Evolutionary conservation across 2,329 filamentous ascomycete species (phyloP), one percentile per base, ranked within the genome.

Genomic region (Hypoxylon sp.): DNA sequence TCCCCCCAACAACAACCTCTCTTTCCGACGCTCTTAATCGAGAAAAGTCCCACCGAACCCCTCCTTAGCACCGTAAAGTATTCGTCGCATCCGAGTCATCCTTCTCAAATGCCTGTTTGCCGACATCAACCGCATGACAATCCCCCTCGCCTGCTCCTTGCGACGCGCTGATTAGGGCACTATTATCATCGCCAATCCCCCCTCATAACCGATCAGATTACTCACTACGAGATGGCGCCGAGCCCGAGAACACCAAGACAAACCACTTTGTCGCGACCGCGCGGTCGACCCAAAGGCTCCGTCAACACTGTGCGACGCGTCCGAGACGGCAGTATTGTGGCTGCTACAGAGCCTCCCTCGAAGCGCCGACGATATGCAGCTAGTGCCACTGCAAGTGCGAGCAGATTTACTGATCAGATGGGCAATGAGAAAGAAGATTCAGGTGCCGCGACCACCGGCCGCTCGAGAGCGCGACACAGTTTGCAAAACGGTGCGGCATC

Each of bases 371-470:
- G 88, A 78, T 97, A 97, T 80, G 87, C 96, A 49, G 93, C 95
- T 32, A 93, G 93, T 49, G 93, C 93, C 2, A 91, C 93, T 61
- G 93, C 93, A 38, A 93, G 93, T 46, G 93, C 93, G 61, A 93
- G 93, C 18, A 85, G 93, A 75, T 97, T 93, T 77, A 83, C 96
- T 33, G 92, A 96, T 71, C 84, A 90, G 59, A 87, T 93, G 61
- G 86, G 86, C 53, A 81, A 85, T 64, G 87, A 91, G 68, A 86
- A 84, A 42, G 84, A 84, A 42, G 83, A 84, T 73, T 78, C 76
- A 77, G 80, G 72, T 75, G 80, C 73, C 78, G 83, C 71, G 81
- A 84, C 75, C 80, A 82, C 78, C 74, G 85, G 78, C 74, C 83
- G 75, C 78, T 73, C 88, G 78, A 77, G 87, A 80, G 74, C 85